These are phyloP conservation scores for Neurospora pannonica DNA, from an alignment of 495 filamentous ascomycete species.

Conservation along the genomic window DNA sequence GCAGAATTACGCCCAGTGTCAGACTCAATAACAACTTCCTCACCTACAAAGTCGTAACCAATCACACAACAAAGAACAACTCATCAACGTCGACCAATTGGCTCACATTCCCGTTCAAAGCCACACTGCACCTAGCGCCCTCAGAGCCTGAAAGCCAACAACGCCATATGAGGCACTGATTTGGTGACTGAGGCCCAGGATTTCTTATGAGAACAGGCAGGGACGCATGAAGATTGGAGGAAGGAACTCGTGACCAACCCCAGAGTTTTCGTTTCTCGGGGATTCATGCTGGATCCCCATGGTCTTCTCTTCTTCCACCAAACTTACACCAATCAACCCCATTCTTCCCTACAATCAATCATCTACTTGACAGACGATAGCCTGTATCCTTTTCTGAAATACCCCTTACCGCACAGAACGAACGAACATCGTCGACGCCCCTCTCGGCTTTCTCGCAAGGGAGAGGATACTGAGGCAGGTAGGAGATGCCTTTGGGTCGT, in stretches of 20 bases:
- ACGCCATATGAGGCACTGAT: background rate
- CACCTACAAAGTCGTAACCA: background rate
- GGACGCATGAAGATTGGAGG: no score
- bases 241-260: background rate
- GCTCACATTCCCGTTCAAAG: background rate
- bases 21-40: background rate
- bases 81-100: background rate
- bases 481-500: background rate
- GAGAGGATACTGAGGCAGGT: background rate
- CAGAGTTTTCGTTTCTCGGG: background rate
- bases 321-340: fast-evolving
- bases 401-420: background rate
- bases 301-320: background rate
- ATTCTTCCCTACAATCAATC: background rate
- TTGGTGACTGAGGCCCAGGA: no score
- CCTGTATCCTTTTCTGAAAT: background rate
- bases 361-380: background rate
- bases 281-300: no score
- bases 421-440: background rate
- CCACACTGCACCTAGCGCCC: background rate
- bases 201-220: no score
- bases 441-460: background rate
- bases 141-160: background rate
- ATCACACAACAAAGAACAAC: background rate
- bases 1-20: background rate